Base-by-base conservation (phyloP, 139 green algal genomes). In the Chlorella sp. region DNA sequence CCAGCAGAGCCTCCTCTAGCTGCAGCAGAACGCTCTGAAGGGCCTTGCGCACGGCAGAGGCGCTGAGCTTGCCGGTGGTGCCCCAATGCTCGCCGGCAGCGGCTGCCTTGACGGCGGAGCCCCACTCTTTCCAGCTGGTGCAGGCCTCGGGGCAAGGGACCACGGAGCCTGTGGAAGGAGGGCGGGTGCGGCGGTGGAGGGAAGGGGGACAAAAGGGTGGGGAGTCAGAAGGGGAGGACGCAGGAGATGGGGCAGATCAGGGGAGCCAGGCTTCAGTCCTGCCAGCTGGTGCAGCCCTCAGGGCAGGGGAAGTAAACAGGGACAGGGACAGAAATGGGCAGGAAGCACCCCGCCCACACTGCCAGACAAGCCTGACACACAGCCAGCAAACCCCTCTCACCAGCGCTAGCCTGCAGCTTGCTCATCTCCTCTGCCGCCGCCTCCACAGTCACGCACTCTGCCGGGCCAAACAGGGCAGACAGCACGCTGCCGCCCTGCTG, bases 41-140 rank as follows among this genome's bases (percentile, higher is more conserved):
- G 12, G 12, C 26, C 3, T 0, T 26, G 7, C 87, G 60, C 22
- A 86, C 39, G 30, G 61, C 77, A 19, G 60, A 37, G 4, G 66
- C 87, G 36, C 22, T 86, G 66, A 40, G 37, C 86, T 71, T 78
- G 39, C n/a, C n/a, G n/a, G 22, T 36, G 36, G 36, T 0, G 78
- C 78, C 78, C 36, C 57, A 22, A 26, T 40, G 34, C n/a, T 57
- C 40, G 39, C 89, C 89, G 7, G 40, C 53, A 21, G 84, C 85
- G 0, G 85, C 85, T 0, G 73, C 37, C 30, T 81, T 69, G 19
- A 92, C 85, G 14, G 69, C 85, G 0, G 79, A 34, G 21, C 24
- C 34, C 89, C 89, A 92, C 2, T 53, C 57, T 34, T 91, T 91
- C 89, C 89, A 92, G 75, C 60, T 39, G 3, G 18, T 76, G 21